phyloP scores from a whole-genome alignment of 192 early-diverging fungal species.

The Powellomyces hirtus region DNA sequence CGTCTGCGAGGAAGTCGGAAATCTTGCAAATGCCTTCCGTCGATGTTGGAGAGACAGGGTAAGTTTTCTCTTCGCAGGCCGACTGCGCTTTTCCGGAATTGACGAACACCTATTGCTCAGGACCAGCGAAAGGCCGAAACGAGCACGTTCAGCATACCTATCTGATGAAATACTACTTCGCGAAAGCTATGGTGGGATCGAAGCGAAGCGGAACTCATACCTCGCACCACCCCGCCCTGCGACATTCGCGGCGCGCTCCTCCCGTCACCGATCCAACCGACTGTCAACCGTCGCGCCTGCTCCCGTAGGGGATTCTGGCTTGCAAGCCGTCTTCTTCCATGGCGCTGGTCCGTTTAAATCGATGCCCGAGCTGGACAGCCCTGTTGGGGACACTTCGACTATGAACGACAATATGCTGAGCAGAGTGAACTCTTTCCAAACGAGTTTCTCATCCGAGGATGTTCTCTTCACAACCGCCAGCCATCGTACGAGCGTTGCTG shows the following conservation, averaged over 20 bases:
- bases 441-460: slow-evolving; percentile 11
- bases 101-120: no score
- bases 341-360: no score
- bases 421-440: not conserved
- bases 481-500: not conserved
- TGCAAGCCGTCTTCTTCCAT: no score
- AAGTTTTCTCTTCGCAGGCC: no score
- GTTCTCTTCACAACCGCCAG: not conserved
- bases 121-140: not conserved
- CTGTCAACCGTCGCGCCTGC: not conserved
- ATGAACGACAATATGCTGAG: no score
- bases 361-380: no score
- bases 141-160: slow-evolving; percentile 5
- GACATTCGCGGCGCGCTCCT: not conserved
- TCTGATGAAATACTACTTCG: slow-evolving; percentile 5
- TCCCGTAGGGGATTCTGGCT: no score
- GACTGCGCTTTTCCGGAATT: no score
- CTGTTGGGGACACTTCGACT: no score
- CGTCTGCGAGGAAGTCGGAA: no score
- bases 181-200: not conserved
- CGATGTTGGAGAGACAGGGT: no score
- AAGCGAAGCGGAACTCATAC: not conserved
- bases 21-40: no score
- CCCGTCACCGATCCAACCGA: not conserved
- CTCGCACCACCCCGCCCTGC: not conserved